Percentiles rank a stretch among this genome's conserved stretches.
Conservation (phyloP, 23 red algal genomes). For the Gracilaria gracilis region DNA sequence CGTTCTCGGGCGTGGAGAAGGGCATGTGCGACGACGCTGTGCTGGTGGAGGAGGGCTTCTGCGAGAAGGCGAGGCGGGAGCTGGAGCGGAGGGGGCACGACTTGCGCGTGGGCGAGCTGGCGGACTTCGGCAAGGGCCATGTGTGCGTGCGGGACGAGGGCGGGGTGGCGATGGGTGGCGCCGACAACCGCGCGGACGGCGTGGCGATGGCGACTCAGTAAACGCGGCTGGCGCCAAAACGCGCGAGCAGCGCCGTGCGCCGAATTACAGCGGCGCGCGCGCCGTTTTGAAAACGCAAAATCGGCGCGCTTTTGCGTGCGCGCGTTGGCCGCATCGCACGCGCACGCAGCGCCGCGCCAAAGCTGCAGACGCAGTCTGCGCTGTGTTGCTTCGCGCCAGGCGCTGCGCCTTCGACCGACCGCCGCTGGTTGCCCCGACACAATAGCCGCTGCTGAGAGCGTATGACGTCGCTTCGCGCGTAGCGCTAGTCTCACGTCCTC, state of each 20-base stretch:
- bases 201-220: neutral
- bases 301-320: neutral
- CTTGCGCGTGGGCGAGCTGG: conserved; percentile 7
- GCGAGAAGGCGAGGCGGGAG: neutral
- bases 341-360: neutral
- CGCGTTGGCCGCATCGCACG: neutral
- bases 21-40: conserved; percentile 63
- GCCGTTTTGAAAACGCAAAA: neutral
- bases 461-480: neutral
- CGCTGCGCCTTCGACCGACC: no score
- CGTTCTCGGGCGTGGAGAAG: conserved; percentile 47
- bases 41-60: conserved; percentile 51
- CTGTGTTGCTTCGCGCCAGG: no score
- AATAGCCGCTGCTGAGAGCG: neutral
- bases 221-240: neutral
- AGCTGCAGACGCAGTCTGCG: no score
- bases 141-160: conserved; percentile 21
- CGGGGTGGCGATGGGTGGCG: conserved; percentile 46
- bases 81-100: conserved; percentile 40
- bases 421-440: neutral
- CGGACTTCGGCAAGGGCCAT: conserved; percentile 52
- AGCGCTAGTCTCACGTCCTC: no score
- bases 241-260: no score
- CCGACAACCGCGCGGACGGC: conserved; percentile 70
- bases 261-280: neutral